Evolutionary conservation across 805 yeast genomes (phyloP).

Genomic region (Metschnikowia lochheadii): DNA sequence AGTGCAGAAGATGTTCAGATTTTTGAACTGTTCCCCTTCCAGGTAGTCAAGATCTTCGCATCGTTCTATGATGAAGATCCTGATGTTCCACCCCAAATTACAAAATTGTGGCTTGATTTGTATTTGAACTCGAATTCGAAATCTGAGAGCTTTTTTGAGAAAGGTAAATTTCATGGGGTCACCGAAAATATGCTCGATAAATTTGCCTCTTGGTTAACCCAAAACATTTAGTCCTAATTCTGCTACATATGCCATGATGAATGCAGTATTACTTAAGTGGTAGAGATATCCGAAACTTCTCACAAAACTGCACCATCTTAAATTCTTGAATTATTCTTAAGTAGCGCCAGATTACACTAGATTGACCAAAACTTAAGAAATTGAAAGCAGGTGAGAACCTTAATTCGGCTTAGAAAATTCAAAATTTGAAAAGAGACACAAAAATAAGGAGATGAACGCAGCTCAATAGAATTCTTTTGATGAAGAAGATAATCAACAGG

Average conservation of each 20-base stretch:
- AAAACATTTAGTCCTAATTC: neutral
- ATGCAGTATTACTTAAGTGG: neutral
- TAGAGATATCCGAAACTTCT: neutral
- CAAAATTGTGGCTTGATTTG: conserved; percentile 30
- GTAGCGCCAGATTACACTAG: no score
- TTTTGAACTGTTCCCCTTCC: conserved; percentile 32
- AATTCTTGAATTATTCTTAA: neutral
- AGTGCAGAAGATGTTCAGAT: conserved; percentile 27
- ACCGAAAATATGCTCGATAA: conserved; percentile 32
- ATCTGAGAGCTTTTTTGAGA: conserved; percentile 27
- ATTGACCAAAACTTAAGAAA: neutral
- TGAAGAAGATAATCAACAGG: neutral
- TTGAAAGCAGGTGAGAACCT: neutral
- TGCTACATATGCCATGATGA: neutral
- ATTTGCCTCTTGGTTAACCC: conserved; percentile 30
- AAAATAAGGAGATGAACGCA: neutral
- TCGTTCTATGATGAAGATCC: conserved; percentile 34
- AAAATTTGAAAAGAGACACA: neutral
- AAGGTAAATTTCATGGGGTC: conserved; percentile 31
- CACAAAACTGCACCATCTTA: neutral
- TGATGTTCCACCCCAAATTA: conserved; percentile 33
- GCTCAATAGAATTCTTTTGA: no score
- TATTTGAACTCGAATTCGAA: conserved; percentile 23
- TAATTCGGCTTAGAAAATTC: neutral
- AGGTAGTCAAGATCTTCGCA: conserved; percentile 32